These are phyloP conservation scores for Hansfordia pulvinata DNA, from an alignment of 2,329 filamentous ascomycete genomes.

Conservation along the genomic window DNA sequence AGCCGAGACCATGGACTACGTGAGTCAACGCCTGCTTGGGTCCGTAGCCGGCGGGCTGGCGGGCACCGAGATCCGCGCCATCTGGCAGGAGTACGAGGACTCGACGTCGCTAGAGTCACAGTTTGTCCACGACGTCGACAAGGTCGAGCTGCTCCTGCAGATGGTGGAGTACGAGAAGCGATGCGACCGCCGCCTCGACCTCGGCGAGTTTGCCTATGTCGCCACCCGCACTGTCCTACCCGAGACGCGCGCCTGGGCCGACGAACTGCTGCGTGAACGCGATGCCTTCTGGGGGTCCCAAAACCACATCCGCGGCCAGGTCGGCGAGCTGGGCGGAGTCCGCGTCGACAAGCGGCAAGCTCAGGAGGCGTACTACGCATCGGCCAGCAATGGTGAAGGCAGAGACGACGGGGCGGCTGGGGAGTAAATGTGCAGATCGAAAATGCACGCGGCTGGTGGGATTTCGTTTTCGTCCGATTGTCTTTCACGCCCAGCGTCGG, in stretches of 20 bases:
- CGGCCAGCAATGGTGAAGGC: slow-evolving; percentile 7
- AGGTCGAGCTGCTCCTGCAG: slow-evolving; percentile 87
- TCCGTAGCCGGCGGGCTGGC: slow-evolving; percentile 57
- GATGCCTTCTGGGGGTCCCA: slow-evolving; percentile 54
- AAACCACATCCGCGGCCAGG: slow-evolving; percentile 30
- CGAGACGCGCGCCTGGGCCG: slow-evolving; percentile 71
- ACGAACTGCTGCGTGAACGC: slow-evolving; percentile 63
- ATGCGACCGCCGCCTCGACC: slow-evolving; percentile 50
- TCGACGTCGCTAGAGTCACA: slow-evolving; percentile 68
- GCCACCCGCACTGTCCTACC: slow-evolving; percentile 56
- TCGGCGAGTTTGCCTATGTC: slow-evolving; percentile 80
- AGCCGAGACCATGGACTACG: slow-evolving; percentile 81
- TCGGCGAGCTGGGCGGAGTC: slow-evolving; percentile 25
- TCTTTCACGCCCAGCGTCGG: too few relatives aligned
- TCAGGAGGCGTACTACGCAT: slow-evolving; percentile 36
- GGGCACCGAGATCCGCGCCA: slow-evolving; percentile 56
- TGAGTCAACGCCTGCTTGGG: slow-evolving; percentile 59
- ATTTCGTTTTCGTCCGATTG: too few relatives aligned
- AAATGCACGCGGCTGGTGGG: too few relatives aligned
- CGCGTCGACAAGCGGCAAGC: slow-evolving; percentile 19
- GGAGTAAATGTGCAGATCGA: neutral
- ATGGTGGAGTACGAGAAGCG: slow-evolving; percentile 92
- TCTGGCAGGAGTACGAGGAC: slow-evolving; percentile 97
- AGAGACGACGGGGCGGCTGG: slow-evolving; percentile 5
- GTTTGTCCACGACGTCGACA: slow-evolving; percentile 95